Evolutionary conservation across 2,329 filamentous ascomycete species (phyloP), one percentile per base, ranked within the genome.

Genomic region (Didymella exigua): DNA sequence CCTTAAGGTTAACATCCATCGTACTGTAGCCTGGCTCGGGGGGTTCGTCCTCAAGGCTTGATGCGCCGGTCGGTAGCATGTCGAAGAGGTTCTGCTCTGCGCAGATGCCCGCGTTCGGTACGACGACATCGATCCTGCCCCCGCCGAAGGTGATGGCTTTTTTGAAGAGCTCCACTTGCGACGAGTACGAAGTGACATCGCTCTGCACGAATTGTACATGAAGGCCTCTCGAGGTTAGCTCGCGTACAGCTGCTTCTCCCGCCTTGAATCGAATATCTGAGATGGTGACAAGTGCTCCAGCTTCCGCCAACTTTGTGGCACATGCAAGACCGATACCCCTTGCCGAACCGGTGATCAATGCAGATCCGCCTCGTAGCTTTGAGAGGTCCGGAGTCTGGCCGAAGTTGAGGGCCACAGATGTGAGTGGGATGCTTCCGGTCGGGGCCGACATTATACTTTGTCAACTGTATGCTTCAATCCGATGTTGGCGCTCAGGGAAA

Each of bases 121-220:
- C 59, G 2, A 72, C 68, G 14, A 73, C 42, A 34, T 76, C 72
- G 23, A 76, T 42, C 10, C 49, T 67, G 7, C 55, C 62, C 0
- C 61, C 54, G 4, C 67, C 68, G 19, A 66, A 70, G 1, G 31
- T 10, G 13, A 73, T 57, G 1, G 72, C 70, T 3, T 56, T 60
- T 34, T 72, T 67, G 60, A 75, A 75, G 36, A 72, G 63, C 2
- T 45, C 45, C 13, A 65, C 54, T 46, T 73, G 71, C 7, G 66
- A 63, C 6, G 55, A 40, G 48, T 70, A 74, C 5, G 63, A 64
- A 4, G 62, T 65, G 6, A 75, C 70, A 51, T 76, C 67, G 43
- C 66, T 67, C 27, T 58, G 49, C 8, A 69, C 66, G 38, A 74
- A 75, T 18, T 69, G 64, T 4, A 70, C 68, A 2, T 54, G 60